Conservation (phyloP, 208 protist genomes). For the Acanthamoeba lugdunensis region DNA sequence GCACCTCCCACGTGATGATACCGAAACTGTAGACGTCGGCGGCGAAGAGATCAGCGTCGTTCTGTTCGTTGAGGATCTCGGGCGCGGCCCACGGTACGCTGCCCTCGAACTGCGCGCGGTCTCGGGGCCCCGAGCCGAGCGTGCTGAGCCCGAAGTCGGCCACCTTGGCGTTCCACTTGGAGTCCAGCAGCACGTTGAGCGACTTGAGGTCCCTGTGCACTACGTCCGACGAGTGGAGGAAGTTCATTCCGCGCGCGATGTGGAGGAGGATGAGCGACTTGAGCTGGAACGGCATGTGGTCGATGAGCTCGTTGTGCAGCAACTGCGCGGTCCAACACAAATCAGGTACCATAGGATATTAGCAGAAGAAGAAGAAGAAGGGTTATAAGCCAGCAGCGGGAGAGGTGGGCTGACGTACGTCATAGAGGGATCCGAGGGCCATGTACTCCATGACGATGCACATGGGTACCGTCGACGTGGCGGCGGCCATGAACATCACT, state of each 20-base stretch:
- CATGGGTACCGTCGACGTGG: not conserved
- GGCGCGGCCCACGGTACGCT: constrained; percentile 61
- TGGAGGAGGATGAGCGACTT: constrained; percentile 48
- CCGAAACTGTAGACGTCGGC: constrained; percentile 38
- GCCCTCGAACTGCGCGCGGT: constrained; percentile 42
- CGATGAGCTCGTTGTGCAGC: constrained; percentile 47
- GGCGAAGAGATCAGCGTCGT: not conserved
- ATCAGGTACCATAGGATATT: not conserved
- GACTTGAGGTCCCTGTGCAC: constrained; percentile 44
- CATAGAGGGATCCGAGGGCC: constrained; percentile 22
- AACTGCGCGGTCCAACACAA: too few species aligned
- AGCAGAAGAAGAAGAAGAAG: too few species aligned
- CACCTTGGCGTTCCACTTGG: constrained; percentile 44
- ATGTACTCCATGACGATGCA: constrained; percentile 61
- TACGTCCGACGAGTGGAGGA: constrained; percentile 31
- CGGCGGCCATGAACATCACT: constrained; percentile 53
- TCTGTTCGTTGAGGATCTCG: constrained; percentile 33
- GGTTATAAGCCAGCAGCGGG: too few species aligned
- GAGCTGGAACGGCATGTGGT: constrained; percentile 30
- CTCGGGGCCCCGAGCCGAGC: not conserved
- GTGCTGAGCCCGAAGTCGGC: constrained; percentile 7
- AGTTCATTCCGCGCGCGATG: constrained; percentile 15
- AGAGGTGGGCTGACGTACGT: not conserved
- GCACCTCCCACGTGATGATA: constrained; percentile 60
- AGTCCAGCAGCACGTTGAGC: constrained; percentile 29